phyloP scores from a whole-genome alignment of 176 grass and related monocot genomes.

The Musa itinerans region DNA sequence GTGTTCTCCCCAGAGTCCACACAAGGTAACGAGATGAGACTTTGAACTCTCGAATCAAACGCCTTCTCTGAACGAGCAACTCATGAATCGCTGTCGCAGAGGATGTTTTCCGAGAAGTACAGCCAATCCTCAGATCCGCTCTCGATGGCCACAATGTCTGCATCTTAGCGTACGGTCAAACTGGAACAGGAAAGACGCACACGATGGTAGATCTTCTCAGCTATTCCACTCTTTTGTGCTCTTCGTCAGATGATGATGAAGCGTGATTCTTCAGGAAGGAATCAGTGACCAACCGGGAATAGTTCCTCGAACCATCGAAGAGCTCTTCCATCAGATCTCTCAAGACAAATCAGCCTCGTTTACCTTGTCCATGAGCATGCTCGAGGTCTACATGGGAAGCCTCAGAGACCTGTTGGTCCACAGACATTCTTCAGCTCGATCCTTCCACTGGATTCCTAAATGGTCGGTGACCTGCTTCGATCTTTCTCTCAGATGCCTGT shows the following conservation, averaged over 20 bases:
- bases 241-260: conserved; percentile 1
- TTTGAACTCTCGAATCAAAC: not conserved
- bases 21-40: conserved; percentile 41
- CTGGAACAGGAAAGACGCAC: conserved; percentile 12
- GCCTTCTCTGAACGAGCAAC: not conserved
- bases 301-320: conserved; percentile 62
- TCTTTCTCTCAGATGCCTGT: not conserved
- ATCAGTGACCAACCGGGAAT: conserved; percentile 40
- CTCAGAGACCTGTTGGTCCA: conserved; percentile 75
- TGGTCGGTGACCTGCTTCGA: conserved; percentile 27
- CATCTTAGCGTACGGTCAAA: conserved; percentile 14
- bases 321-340: conserved; percentile 62
- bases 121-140: conserved; percentile 7
- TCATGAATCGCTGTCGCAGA: not conserved
- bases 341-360: conserved; percentile 49
- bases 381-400: conserved; percentile 89
- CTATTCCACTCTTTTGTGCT: not conserved
- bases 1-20: conserved; percentile 60
- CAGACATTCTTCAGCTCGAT: conserved; percentile 43
- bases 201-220: not conserved
- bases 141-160: conserved; percentile 19
- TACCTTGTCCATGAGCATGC: conserved; percentile 75
- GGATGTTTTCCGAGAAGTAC: conserved; percentile 8
- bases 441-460: conserved; percentile 25
- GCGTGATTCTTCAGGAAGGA: conserved; percentile 65